These are phyloP conservation scores for Starmerella etchellsii DNA, from an alignment of 805 yeast genomes.

Conservation along the genomic window DNA sequence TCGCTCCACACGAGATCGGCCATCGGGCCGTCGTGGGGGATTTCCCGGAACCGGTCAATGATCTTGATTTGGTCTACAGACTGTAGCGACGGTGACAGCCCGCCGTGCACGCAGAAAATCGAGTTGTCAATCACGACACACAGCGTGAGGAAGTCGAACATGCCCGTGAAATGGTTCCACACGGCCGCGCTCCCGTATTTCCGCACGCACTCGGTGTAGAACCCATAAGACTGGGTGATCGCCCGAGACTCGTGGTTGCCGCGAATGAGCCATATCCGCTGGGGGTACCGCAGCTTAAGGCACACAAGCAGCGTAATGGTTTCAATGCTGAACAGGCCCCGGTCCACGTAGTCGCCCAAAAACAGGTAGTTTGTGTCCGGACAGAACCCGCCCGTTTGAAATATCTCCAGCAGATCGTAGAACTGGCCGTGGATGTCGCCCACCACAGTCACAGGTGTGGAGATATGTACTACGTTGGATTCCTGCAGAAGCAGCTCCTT, in stretches of 20 bases:
- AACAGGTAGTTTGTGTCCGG: slow-evolving; percentile 90
- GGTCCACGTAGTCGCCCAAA: slow-evolving; percentile 90
- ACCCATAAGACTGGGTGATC: slow-evolving; percentile 93
- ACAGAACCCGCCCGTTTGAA: slow-evolving; percentile 82
- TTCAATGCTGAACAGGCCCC: slow-evolving; percentile 89
- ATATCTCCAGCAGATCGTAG: slow-evolving; percentile 83
- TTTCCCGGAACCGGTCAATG: slow-evolving; percentile 82
- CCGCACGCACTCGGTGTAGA: slow-evolving; percentile 83
- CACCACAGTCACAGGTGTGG: slow-evolving; percentile 84
- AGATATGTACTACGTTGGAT: slow-evolving; percentile 74
- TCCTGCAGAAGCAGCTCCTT: slow-evolving; percentile 70
- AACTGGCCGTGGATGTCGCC: slow-evolving; percentile 98
- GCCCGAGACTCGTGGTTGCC: slow-evolving; percentile 97
- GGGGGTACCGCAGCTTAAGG: slow-evolving; percentile 77
- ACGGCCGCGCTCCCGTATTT: slow-evolving; percentile 73
- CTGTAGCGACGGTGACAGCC: slow-evolving; percentile 88
- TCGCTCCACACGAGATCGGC: slow-evolving; percentile 98
- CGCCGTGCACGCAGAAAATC: slow-evolving; percentile 94
- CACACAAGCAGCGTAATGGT: slow-evolving; percentile 76
- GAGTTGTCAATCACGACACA: slow-evolving; percentile 83
- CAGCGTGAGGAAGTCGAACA: slow-evolving; percentile 80
- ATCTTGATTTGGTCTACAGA: slow-evolving; percentile 83
- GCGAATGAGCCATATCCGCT: slow-evolving; percentile 64
- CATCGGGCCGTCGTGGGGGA: slow-evolving; percentile 99
- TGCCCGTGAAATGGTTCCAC: slow-evolving; percentile 82